Evolutionary conservation across 345 rosid species (phyloP).

Genomic region (Corymbia maculata): DNA sequence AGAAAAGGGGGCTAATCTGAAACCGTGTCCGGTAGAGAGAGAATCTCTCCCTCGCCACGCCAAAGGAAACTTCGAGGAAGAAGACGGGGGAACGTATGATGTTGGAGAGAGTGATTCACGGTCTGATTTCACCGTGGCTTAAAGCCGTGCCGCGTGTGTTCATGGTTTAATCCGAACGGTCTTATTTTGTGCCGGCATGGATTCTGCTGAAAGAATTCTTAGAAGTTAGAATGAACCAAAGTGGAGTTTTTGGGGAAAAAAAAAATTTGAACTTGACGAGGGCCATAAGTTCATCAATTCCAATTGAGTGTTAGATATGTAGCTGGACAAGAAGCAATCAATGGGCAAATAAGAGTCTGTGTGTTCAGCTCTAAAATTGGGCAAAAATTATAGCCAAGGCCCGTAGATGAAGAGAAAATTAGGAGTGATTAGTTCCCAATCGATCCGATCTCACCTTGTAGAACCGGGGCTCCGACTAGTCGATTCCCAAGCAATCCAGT

Average conservation of each 20-base stretch:
- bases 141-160: not conserved
- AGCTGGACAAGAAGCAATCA: not conserved
- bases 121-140: not conserved
- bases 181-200: not conserved
- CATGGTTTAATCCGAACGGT: not conserved
- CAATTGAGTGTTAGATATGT: rapidly evolving
- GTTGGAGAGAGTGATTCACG: not conserved
- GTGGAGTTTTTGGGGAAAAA: not conserved
- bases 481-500: rapidly evolving
- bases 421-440: rapidly evolving
- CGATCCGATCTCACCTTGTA: too few relatives aligned
- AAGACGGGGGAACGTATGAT: not conserved
- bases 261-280: not conserved
- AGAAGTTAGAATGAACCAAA: not conserved
- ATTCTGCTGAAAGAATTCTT: not conserved
- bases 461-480: too few relatives aligned
- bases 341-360: not conserved
- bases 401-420: rapidly evolving
- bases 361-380: not conserved
- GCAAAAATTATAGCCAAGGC: rapidly evolving
- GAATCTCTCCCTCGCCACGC: not conserved
- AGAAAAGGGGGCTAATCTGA: not conserved
- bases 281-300: not conserved
- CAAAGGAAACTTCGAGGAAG: not conserved
- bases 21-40: not conserved